Percentiles rank a stretch among this genome's conserved stretches.
phyloP scores from a whole-genome alignment of 2,329 filamentous ascomycete genomes.

The Pseudopithomyces maydicus region DNA sequence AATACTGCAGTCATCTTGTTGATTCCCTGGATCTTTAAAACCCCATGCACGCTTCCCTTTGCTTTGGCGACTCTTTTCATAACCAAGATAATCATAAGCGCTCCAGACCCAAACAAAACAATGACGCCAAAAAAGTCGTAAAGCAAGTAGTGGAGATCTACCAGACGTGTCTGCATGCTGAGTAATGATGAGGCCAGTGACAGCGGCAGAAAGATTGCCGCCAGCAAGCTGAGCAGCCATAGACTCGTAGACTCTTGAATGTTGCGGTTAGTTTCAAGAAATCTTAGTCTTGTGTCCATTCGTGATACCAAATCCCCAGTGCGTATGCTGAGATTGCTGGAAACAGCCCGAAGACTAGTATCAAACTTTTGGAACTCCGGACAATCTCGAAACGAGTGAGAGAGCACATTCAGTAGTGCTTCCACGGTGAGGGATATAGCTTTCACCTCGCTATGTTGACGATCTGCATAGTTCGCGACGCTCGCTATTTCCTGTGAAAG shows the following conservation, averaged over 20 bases:
- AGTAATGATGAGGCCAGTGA: constrained; percentile 7
- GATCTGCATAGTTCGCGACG: too few species aligned
- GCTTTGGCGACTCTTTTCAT: not conserved
- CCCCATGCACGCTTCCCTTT: not conserved
- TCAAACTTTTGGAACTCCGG: not conserved
- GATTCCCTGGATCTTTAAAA: not conserved
- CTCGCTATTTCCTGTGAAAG: too few species aligned
- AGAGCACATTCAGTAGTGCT: too few species aligned
- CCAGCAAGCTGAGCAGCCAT: constrained; percentile 5
- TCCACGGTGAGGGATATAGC: too few species aligned
- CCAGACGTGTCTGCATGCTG: constrained; percentile 8
- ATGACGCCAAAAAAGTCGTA: constrained; percentile 14
- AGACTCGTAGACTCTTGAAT: constrained; percentile 2
- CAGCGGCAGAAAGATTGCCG: constrained; percentile 6
- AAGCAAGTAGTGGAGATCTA: constrained; percentile 3
- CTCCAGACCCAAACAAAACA: constrained; percentile 4
- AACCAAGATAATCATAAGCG: not conserved
- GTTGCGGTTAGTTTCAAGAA: not conserved
- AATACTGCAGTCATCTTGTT: too few species aligned
- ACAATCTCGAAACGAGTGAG: too few species aligned
- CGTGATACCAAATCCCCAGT: not conserved
- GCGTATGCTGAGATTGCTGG: not conserved
- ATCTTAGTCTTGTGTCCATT: not conserved
- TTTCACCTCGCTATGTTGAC: too few species aligned
- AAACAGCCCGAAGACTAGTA: not conserved